These are phyloP conservation scores for Lodderomyces elongisporus DNA, from an alignment of 1,139 yeast genomes.

Conservation along the genomic window DNA sequence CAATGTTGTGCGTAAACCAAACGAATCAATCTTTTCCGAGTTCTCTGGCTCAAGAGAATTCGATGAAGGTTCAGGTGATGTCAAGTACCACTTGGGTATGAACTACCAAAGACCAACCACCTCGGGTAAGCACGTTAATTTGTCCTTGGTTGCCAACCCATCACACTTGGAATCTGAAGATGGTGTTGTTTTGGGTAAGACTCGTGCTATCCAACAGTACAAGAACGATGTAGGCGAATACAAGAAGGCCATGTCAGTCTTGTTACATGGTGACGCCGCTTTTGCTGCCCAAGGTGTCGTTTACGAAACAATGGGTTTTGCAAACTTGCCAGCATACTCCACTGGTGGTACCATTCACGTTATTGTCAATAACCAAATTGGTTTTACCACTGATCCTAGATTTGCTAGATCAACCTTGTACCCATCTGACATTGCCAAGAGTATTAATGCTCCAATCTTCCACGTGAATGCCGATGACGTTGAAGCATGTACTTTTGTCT, in stretches of 20 bases:
- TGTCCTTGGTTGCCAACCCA: constrained; percentile 96
- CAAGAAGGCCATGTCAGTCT: constrained; percentile 84
- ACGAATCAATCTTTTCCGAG: constrained; percentile 95
- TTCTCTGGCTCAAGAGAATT: constrained; percentile 84
- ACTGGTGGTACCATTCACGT: constrained; percentile 98
- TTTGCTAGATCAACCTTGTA: constrained; percentile 96
- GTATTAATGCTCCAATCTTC: constrained; percentile 97
- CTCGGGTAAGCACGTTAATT: constrained; percentile 92
- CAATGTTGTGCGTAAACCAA: constrained; percentile 97
- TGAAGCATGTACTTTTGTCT: constrained; percentile 86
- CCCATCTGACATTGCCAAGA: constrained; percentile 96
- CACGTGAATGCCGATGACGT: constrained; percentile 98
- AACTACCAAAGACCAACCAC: constrained; percentile 98
- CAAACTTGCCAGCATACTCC: constrained; percentile 87
- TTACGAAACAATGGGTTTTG: constrained; percentile 95
- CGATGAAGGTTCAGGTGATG: constrained; percentile 97
- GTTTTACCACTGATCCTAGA: constrained; percentile 98
- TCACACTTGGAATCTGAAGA: constrained; percentile 99
- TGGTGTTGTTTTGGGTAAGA: constrained; percentile 97
- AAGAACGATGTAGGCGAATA: constrained; percentile 79
- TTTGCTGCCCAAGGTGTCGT: constrained; percentile 99
- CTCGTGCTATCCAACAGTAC: constrained; percentile 92
- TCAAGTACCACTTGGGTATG: constrained; percentile 98
- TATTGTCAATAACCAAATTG: constrained; percentile 96
- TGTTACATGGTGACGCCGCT: constrained; percentile 99